These are phyloP conservation scores for Rhizopogon vinicolor DNA, from an alignment of 768 basidiomycete species.

Conservation along the genomic window DNA sequence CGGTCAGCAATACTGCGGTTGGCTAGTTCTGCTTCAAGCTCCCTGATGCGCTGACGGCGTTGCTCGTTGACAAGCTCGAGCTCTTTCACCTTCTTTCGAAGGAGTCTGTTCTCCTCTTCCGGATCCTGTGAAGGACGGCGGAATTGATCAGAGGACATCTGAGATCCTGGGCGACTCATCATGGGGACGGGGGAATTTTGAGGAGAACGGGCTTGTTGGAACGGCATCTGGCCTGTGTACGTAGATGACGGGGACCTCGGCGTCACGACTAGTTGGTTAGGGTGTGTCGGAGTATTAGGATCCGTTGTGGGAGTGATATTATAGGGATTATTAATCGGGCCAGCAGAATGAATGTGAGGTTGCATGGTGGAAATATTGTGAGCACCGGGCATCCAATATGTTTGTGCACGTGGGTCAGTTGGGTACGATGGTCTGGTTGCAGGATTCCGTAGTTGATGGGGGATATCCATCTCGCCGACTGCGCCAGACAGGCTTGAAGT, in stretches of 20 bases:
- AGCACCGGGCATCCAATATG: conserved; percentile 4
- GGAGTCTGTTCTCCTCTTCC: conserved; percentile 49
- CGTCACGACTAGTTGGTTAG: conserved; percentile 13
- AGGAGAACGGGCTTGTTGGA: conserved; percentile 1
- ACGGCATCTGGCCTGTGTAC: conserved; percentile 2
- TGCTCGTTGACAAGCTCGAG: conserved; percentile 58
- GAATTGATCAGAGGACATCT: conserved; percentile 21
- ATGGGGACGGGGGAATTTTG: background rate
- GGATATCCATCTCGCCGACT: conserved; percentile 49
- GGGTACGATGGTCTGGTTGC: conserved; percentile 16
- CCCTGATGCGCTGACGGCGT: conserved; percentile 40
- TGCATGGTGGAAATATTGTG: conserved; percentile 8
- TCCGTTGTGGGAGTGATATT: conserved; percentile 16
- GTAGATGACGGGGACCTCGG: conserved; percentile 7
- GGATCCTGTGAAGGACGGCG: conserved; percentile 20
- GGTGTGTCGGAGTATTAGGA: conserved; percentile 15
- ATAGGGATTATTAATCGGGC: conserved; percentile 12
- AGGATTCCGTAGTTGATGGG: conserved; percentile 27
- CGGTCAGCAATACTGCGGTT: conserved; percentile 15
- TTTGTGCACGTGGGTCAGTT: background rate
- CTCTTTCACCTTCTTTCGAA: conserved; percentile 56
- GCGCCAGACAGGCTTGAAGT: conserved; percentile 56
- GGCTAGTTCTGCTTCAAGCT: conserved; percentile 44
- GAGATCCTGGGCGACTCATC: conserved; percentile 16
- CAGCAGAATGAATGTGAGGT: conserved; percentile 19